Conservation (phyloP, 2,329 filamentous ascomycete species). For the Calonectria hongkongensis region DNA sequence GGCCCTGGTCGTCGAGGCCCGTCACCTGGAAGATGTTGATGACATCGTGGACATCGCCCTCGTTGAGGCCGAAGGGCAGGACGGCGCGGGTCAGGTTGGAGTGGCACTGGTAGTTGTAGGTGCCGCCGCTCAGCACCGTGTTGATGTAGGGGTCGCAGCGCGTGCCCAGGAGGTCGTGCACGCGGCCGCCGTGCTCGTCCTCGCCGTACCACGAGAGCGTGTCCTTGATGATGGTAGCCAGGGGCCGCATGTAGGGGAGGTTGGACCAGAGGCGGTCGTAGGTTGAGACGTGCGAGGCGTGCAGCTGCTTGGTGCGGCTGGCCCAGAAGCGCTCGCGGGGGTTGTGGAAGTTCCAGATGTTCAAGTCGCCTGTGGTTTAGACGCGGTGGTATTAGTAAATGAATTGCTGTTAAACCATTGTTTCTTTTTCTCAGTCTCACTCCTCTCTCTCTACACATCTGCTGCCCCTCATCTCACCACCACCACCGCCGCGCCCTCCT, state of each 20-base stretch:
- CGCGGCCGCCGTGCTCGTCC: constrained; percentile 78
- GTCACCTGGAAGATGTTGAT: constrained; percentile 92
- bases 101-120: constrained; percentile 89
- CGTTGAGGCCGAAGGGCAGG: constrained; percentile 79
- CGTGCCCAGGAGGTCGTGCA: constrained; percentile 88
- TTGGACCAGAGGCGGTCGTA: constrained; percentile 86
- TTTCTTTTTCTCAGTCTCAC: background rate
- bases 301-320: constrained; percentile 84
- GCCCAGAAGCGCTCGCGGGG: constrained; percentile 90
- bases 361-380: constrained; percentile 77
- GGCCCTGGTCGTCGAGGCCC: constrained; percentile 81
- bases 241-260: constrained; percentile 84
- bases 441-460: constrained; percentile 1
- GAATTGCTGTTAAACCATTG: background rate
- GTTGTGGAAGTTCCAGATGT: constrained; percentile 86
- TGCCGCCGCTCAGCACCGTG: constrained; percentile 79
- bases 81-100: constrained; percentile 87
- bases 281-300: constrained; percentile 83
- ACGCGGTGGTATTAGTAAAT: constrained; percentile 25
- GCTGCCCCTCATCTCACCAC: constrained; percentile 10
- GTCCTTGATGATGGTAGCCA: constrained; percentile 83
- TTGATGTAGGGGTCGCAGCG: constrained; percentile 91
- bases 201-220: constrained; percentile 77
- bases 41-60: constrained; percentile 88
- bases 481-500: background rate